Evolutionary conservation across 768 basidiomycete genomes (phyloP), one percentile per base, ranked within the genome.

Genomic region (Cytidiella melzeri): DNA sequence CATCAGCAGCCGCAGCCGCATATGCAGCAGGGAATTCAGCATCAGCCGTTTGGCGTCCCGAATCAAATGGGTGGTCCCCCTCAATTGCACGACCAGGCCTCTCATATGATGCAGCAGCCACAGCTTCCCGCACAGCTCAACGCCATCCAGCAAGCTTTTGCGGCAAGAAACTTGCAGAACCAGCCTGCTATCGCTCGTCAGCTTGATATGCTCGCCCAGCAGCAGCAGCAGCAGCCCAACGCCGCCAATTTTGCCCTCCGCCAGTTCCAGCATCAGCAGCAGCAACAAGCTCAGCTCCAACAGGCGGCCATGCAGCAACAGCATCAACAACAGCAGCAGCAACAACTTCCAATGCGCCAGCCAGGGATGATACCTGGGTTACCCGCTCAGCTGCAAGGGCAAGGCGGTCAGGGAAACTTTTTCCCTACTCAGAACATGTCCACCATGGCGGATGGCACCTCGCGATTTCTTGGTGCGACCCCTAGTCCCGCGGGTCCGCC

Each of bases 271-370:
- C 57, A 49, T 9, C 55, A 56, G 27, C 51, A 55, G 11, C 45
- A 45, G 13, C 18, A 25, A 30, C 41, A 37, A 18, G 43, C 36
- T 13, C 42, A 27, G 1, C 44, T 38, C 25, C 45, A 40, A 42
- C 50, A 65, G n/a, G n/a, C n/a, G n/a, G n/a, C n/a, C n/a, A n/a
- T n/a, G 10, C 73, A 72, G 45, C 67, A 68, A 41, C 69, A 73
- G 37, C 70, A 70, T 43, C 66, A 48, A 25, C 50, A 69, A 27
- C 71, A 70, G 19, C 24, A 23, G 36, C 54, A 54, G 42, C 48
- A 38, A 42, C 53, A 69, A 45, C 67, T 65, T 39, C 59, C 55
- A 9, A 50, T 54, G 49, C 30, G 49, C 18, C 7, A 11, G 11
- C 18, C 49, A 23, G 42, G 30, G 30, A 34, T 34, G 30, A 21